A percentile compares a stretch with the other conserved stretches of the same genome.
Conservation (phyloP, 495 filamentous ascomycete species). For the Trypethelium eluteriae region DNA sequence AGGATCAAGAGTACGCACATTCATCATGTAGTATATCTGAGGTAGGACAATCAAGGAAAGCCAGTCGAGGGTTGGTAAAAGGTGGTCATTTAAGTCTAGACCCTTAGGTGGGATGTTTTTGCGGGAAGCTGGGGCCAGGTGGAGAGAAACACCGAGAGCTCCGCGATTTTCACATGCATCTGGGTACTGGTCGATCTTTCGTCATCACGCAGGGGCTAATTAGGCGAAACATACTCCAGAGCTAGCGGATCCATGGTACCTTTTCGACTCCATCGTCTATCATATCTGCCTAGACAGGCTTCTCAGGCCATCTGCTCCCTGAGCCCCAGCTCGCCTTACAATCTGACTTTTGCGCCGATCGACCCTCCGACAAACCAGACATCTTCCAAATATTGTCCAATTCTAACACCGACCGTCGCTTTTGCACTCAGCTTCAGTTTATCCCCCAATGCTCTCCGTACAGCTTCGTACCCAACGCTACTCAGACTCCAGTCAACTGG, state of each 20-base stretch:
- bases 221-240: no score
- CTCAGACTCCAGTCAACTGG: constrained; percentile 73
- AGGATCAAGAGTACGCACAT: not conserved
- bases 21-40: not conserved
- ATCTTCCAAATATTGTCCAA: constrained; percentile 63
- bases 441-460: constrained; percentile 79
- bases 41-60: not conserved
- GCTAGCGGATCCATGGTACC: no score
- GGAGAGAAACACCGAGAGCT: not conserved
- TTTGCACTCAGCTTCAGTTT: constrained; percentile 67
- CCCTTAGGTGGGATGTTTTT: not conserved
- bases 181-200: not conserved
- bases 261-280: not conserved
- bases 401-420: constrained; percentile 59
- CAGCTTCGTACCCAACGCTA: constrained; percentile 71
- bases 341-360: constrained; percentile 64
- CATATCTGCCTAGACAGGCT: not conserved
- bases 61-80: not conserved
- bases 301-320: not conserved
- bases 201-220: not conserved
- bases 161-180: not conserved
- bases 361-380: constrained; percentile 64
- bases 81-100: not conserved
- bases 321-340: constrained; percentile 35
- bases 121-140: not conserved